Conservation (phyloP, 2,329 filamentous ascomycete species). For the Rutstroemia sydowiana region DNA sequence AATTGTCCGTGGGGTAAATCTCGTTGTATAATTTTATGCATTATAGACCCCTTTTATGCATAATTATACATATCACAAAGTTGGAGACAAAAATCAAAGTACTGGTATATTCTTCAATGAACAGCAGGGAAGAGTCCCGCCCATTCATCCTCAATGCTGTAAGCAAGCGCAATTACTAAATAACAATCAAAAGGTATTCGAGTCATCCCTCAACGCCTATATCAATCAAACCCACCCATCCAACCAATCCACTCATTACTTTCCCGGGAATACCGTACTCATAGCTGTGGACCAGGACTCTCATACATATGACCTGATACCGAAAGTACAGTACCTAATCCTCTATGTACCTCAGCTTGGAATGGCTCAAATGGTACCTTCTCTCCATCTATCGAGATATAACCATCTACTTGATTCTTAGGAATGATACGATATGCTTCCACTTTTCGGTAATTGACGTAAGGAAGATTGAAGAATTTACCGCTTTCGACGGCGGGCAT, state of each 20-base stretch:
- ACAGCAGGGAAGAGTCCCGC: no score
- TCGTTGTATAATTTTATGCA: no score
- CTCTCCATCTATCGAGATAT: constrained; percentile 90
- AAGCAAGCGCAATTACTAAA: no score
- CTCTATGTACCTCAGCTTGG: constrained; percentile 78
- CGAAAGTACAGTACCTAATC: constrained; percentile 59
- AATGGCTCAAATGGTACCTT: constrained; percentile 76
- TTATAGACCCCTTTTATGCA: no score
- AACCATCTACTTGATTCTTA: constrained; percentile 59
- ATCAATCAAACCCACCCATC: not conserved
- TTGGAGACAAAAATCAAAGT: no score
- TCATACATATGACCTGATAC: constrained; percentile 3
- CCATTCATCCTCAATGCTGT: no score
- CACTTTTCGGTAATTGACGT: constrained; percentile 74
- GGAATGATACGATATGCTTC: constrained; percentile 75
- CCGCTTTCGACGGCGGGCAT: constrained; percentile 63
- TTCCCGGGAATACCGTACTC: not conserved
- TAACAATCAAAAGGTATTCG: no score
- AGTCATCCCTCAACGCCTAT: not conserved
- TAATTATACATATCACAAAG: no score
- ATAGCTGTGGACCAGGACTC: not conserved
- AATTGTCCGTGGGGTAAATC: no score
- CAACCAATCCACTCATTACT: not conserved
- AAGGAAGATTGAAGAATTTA: constrained; percentile 67
- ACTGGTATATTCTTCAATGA: no score